Conservation (phyloP, 257 asterid species). For the Solanum peruvianum region DNA sequence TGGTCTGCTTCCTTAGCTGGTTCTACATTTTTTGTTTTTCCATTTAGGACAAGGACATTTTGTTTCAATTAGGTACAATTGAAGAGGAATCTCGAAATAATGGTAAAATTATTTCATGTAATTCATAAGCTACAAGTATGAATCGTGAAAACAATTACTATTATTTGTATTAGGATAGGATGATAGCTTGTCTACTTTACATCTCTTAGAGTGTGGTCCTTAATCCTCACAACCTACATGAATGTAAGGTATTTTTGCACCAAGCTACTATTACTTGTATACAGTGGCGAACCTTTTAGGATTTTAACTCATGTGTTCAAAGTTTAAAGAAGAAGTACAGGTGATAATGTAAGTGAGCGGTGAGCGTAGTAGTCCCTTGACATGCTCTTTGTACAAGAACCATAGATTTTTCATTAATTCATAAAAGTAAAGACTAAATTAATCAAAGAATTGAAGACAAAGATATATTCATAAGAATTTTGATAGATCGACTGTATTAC, state of each 20-base stretch:
- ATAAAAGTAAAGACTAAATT: too few species aligned
- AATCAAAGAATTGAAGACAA: too few species aligned
- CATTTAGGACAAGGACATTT: not conserved
- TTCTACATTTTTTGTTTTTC: not conserved
- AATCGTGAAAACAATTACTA: not conserved
- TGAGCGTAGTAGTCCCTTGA: too few species aligned
- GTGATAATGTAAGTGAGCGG: too few species aligned
- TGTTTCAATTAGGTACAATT: not conserved
- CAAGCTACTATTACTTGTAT: not conserved
- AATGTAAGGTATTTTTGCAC: not conserved
- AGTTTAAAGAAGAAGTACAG: too few species aligned
- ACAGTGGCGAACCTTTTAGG: too few species aligned
- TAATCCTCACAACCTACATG: not conserved
- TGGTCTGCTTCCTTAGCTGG: not conserved
- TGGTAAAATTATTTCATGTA: not conserved
- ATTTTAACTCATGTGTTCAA: too few species aligned
- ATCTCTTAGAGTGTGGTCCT: not conserved
- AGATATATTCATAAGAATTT: too few species aligned
- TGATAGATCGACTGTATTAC: too few species aligned
- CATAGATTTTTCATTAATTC: too few species aligned
- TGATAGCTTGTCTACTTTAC: too few species aligned
- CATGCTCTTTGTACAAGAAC: too few species aligned
- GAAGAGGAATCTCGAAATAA: not conserved
- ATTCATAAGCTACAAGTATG: not conserved
- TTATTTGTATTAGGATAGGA: not conserved